Conservation (phyloP, 495 filamentous ascomycete genomes). For the Thermochaetoides thermophila region DNA sequence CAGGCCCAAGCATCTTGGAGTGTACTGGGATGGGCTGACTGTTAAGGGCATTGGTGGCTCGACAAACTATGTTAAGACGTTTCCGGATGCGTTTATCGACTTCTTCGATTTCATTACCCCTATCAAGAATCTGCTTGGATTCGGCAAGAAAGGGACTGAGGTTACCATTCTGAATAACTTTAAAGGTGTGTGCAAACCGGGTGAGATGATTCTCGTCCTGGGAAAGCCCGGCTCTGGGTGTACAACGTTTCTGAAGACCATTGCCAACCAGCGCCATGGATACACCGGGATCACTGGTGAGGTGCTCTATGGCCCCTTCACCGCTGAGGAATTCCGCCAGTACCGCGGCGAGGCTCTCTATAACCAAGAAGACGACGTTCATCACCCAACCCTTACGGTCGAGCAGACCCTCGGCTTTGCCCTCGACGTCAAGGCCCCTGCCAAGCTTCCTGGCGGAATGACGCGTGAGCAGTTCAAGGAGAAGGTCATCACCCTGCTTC, state of each 20-base stretch:
- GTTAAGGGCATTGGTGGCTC: conserved; percentile 65
- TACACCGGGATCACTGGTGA: conserved; percentile 66
- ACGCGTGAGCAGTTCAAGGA: conserved; percentile 55
- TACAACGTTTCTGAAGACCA: conserved; percentile 74
- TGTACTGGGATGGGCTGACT: conserved; percentile 64
- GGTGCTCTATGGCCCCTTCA: conserved; percentile 65
- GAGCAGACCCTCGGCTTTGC: conserved; percentile 75
- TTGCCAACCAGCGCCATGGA: conserved; percentile 67
- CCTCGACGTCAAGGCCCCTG: conserved; percentile 64
- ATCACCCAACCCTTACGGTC: conserved; percentile 68
- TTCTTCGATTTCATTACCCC: conserved; percentile 61
- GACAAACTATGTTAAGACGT: conserved; percentile 67
- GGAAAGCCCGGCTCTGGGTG: conserved; percentile 79
- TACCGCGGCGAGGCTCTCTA: conserved; percentile 79
- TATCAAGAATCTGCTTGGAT: conserved; percentile 39
- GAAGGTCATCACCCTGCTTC: conserved; percentile 50
- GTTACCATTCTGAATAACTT: conserved; percentile 45
- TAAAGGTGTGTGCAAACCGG: conserved; percentile 45
- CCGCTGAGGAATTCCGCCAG: conserved; percentile 37
- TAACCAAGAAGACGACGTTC: conserved; percentile 71
- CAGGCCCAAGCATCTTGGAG: conserved; percentile 62
- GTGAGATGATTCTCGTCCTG: conserved; percentile 84
- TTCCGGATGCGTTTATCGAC: conserved; percentile 63
- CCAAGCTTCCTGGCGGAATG: conserved; percentile 52
- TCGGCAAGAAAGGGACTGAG: conserved; percentile 47